Conservation (phyloP, 2,329 filamentous ascomycete genomes). For the Colletotrichum liriopes region DNA sequence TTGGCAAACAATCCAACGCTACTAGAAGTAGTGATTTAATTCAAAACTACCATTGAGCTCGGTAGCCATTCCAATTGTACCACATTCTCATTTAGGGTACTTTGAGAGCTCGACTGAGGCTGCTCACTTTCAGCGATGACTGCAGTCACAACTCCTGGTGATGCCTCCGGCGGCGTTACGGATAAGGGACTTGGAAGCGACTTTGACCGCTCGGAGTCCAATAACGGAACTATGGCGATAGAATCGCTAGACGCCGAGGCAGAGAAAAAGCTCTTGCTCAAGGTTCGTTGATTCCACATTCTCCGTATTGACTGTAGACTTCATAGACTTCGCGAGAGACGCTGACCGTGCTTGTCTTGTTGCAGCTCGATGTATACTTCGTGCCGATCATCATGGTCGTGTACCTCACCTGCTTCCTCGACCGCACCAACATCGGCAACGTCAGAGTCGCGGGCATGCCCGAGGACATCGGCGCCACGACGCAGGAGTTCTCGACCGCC, state of each 20-base stretch:
- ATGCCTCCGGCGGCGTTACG: slow-evolving; percentile 17
- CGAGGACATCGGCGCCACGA: slow-evolving; percentile 58
- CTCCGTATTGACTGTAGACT: neutral
- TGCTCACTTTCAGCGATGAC: slow-evolving; percentile 9
- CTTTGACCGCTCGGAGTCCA: slow-evolving; percentile 37
- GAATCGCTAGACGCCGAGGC: slow-evolving; percentile 48
- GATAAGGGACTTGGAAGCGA: slow-evolving; percentile 32
- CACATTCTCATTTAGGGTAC: no score
- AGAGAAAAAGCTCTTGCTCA: slow-evolving; percentile 51
- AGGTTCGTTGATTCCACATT: slow-evolving; percentile 29
- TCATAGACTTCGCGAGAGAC: neutral
- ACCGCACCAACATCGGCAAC: slow-evolving; percentile 69
- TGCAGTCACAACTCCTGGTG: slow-evolving; percentile 13
- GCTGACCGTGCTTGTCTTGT: neutral
- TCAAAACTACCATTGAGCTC: neutral
- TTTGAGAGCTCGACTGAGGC: neutral
- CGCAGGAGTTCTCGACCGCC: slow-evolving; percentile 60
- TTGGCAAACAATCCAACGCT: neutral
- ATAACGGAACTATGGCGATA: slow-evolving; percentile 29
- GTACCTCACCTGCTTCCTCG: slow-evolving; percentile 69
- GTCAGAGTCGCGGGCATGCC: slow-evolving; percentile 64
- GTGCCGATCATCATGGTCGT: slow-evolving; percentile 67
- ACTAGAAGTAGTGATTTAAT: neutral
- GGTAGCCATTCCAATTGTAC: neutral
- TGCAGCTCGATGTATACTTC: slow-evolving; percentile 50